Conservation (phyloP, 768 basidiomycete species). For the Mrakia blollopis region DNA sequence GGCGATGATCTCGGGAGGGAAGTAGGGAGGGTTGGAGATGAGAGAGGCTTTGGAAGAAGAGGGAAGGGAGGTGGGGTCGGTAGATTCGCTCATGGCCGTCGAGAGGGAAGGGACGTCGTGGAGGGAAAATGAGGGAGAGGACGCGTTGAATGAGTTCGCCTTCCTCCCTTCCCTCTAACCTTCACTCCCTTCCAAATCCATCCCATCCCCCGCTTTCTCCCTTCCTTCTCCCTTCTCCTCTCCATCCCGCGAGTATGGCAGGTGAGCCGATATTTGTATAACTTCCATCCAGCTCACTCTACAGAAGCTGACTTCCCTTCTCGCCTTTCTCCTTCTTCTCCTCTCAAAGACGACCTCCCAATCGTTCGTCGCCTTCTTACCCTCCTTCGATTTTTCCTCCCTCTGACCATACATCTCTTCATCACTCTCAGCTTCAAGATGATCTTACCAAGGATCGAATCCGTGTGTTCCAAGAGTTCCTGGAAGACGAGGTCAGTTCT, state of each 20-base stretch:
- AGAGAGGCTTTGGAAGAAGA: not conserved
- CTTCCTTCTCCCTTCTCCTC: not conserved
- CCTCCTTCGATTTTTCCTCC: not conserved
- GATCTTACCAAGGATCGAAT: constrained; percentile 66
- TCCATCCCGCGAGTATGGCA: not conserved
- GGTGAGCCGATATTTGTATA: not conserved
- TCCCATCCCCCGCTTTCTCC: not conserved
- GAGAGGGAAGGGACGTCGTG: not conserved
- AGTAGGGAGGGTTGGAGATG: not conserved
- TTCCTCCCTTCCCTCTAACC: not conserved
- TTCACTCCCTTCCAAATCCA: not conserved
- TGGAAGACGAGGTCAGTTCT: constrained; percentile 44
- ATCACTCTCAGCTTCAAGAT: constrained; percentile 46
- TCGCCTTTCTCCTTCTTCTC: not conserved
- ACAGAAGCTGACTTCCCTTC: not conserved
- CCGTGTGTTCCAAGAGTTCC: constrained; percentile 74
- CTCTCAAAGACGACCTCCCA: not conserved
- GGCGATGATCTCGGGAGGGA: not conserved
- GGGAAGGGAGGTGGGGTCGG: not conserved
- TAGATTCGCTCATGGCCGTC: not conserved
- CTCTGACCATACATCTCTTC: not conserved
- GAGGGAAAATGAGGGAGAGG: not conserved
- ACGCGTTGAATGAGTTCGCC: not conserved
- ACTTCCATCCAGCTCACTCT: not conserved
- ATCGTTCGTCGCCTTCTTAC: not conserved